Percentiles rank a stretch among this genome's conserved stretches.
phyloP scores from a whole-genome alignment of 202 grass and related monocot species.

The Setaria viridis region DNA sequence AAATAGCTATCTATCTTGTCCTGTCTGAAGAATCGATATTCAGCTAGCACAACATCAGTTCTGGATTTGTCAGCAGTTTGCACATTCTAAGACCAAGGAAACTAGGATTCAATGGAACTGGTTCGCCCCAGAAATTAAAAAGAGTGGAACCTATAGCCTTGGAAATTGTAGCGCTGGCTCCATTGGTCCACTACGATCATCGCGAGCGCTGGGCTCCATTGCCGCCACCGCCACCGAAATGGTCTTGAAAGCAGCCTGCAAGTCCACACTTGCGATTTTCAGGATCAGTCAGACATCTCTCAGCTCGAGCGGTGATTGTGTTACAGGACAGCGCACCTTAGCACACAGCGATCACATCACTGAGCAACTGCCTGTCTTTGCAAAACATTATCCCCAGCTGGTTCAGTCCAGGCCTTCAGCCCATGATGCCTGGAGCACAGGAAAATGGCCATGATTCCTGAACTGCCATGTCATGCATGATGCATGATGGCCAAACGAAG shows the following conservation, averaged over 20 bases:
- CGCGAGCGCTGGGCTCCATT: slow-evolving; percentile 37
- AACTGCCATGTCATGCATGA: slow-evolving; percentile 17
- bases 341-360: slow-evolving; percentile 46
- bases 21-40: not conserved
- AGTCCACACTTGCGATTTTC: slow-evolving; percentile 31
- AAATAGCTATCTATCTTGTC: slow-evolving; percentile 2
- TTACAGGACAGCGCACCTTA: not conserved
- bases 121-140: not conserved
- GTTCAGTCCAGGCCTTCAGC: slow-evolving; percentile 12
- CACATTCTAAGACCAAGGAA: not conserved
- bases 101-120: not conserved
- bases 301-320: not conserved
- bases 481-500: slow-evolving; percentile 35
- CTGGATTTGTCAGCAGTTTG: not conserved
- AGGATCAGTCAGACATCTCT: slow-evolving; percentile 39
- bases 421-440: slow-evolving; percentile 41
- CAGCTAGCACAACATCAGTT: not conserved
- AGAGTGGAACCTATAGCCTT: slow-evolving; percentile 36
- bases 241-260: slow-evolving; percentile 69
- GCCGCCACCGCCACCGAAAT: slow-evolving; percentile 46
- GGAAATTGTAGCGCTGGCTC: slow-evolving; percentile 66
- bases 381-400: slow-evolving; percentile 32
- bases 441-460: slow-evolving; percentile 43
- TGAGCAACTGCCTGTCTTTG: slow-evolving; percentile 38
- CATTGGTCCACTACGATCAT: slow-evolving; percentile 45